Evolutionary conservation across 2,329 filamentous ascomycete genomes (phyloP), one percentile per base, ranked within the genome.

Genomic region (Stromatinia cepivora): DNA sequence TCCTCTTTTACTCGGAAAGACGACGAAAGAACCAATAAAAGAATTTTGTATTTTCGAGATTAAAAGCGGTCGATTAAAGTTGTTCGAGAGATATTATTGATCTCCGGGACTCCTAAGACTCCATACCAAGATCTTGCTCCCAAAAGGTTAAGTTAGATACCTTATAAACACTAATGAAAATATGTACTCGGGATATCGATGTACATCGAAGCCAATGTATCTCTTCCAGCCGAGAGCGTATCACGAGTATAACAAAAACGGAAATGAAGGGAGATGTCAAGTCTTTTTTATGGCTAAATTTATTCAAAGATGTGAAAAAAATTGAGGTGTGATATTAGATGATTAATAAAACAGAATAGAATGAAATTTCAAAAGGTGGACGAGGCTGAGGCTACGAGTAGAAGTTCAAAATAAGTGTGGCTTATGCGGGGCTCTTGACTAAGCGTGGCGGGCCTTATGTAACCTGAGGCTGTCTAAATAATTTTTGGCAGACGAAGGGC

Each of bases 401-500:
- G 34, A 22, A 56, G 31, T 36, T 56, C 53, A 56, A 22, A 9
- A 34, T 36, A 6, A 34, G 11, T 62, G 59, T 62, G 59, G 59
- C 59, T 62, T 13, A 36, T 50, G 59, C 45, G 45, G 45, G 45
- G 28, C 25, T n/a, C 10, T n/a, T 62, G 50, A 28, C 54, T 67
- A 66, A 46, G 45, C 52, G 53, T 48, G 53, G 59, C 59, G 48
- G 28, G 13, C 11, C 13, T 8, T 10, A 2, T 53, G 22, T 45
- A 50, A 31, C 56, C 45, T 69, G 53, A 65, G 59, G 59, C 61
- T 57, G 42, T 31, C 52, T 4, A 69, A 46, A 59, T 69, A 71
- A 61, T 64, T 73, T 72, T 73, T 52, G 70, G 67, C 69, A 63
- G 52, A 64, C 57, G 69, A 67, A 71, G 62, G 63, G 63, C 69